Percentiles rank a stretch among this genome's conserved stretches.
phyloP scores from a whole-genome alignment of 257 asterid species.

The Datura wrightii region DNA sequence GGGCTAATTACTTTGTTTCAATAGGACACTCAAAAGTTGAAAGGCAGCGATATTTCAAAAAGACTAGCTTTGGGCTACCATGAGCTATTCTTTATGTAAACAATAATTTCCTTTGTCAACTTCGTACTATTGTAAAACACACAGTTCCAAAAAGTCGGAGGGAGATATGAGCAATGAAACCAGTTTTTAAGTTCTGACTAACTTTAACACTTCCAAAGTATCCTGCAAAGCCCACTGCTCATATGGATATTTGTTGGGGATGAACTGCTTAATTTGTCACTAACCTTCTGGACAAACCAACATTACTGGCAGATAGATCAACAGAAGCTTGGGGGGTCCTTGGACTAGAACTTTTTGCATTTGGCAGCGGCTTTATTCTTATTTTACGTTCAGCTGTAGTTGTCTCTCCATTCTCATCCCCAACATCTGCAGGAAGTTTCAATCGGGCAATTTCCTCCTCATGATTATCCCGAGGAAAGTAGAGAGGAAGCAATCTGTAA shows the following conservation, averaged over 20 bases:
- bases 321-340: conserved; percentile 50
- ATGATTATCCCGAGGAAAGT: conserved; percentile 88
- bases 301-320: conserved; percentile 66
- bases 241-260: neutral
- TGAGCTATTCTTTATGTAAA: neutral
- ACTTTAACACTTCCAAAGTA: conserved; percentile 14
- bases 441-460: conserved; percentile 83
- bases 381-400: conserved; percentile 89
- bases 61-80: neutral
- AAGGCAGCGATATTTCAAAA: neutral
- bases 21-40: neutral
- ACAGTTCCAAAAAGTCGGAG: neutral
- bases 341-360: conserved; percentile 60
- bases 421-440: conserved; percentile 98
- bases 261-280: conserved; percentile 35
- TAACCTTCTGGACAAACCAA: conserved; percentile 69
- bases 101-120: neutral
- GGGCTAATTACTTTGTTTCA: neutral
- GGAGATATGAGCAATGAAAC: neutral
- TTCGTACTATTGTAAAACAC: neutral
- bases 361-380: conserved; percentile 89
- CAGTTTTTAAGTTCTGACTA: neutral
- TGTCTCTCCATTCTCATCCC: conserved; percentile 99
- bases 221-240: neutral
- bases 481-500: conserved; percentile 90